These are phyloP conservation scores for Furcasterigmium furcatum DNA, from an alignment of 2,329 filamentous ascomycete species.

Conservation along the genomic window DNA sequence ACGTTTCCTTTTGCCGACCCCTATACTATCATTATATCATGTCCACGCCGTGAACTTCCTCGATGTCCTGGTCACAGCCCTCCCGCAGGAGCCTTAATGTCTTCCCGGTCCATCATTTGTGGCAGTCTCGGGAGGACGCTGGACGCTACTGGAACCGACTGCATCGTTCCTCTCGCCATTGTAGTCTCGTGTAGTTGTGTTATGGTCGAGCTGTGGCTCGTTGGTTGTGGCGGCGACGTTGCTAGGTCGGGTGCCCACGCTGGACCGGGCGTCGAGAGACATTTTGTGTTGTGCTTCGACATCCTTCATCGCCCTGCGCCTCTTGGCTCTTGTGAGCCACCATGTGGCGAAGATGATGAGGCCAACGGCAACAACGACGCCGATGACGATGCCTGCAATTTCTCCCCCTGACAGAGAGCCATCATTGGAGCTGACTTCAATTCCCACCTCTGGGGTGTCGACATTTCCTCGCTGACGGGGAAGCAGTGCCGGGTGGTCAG, in stretches of 20 bases:
- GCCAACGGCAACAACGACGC: not conserved
- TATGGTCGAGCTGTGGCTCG: not conserved
- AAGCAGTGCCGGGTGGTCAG: not conserved
- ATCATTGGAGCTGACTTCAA: not conserved
- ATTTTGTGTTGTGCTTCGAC: not conserved
- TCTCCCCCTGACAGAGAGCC: not conserved
- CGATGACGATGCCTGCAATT: not conserved
- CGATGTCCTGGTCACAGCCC: too few species aligned
- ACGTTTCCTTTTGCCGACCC: too few species aligned
- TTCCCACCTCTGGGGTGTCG: not conserved
- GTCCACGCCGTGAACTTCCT: too few species aligned
- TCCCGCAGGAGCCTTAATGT: too few species aligned
- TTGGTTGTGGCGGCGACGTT: not conserved
- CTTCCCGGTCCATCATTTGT: too few species aligned
- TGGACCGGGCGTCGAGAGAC: not conserved
- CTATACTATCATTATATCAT: too few species aligned
- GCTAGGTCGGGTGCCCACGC: not conserved
- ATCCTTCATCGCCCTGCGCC: not conserved
- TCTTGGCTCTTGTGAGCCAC: not conserved
- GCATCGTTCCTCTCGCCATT: too few species aligned
- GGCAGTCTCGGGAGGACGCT: too few species aligned
- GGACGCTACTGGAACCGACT: too few species aligned
- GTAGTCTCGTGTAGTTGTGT: too few species aligned
- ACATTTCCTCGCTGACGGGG: not conserved
- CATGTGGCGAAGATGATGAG: too few species aligned